Base-by-base conservation (phyloP, 306 rosid species). In the Delonix regia region DNA sequence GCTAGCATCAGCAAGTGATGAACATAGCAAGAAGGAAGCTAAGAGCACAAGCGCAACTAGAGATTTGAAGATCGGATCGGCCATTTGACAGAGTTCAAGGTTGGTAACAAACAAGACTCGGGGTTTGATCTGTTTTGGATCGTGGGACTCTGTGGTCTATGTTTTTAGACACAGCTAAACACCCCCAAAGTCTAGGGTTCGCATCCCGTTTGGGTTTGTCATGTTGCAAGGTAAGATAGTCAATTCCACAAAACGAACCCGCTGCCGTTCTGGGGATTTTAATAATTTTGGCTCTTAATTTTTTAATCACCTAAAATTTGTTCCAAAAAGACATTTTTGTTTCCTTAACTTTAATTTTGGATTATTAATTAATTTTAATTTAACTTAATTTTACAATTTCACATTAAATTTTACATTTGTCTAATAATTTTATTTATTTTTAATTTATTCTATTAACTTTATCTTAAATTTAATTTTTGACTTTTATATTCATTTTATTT, bases 1-100 rank as follows among this genome's bases (percentile, higher is more conserved):
- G 90, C 78, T 84, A 21, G 91, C 96, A n/a, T 79, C 85, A 22
- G 90, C 96, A 16, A 82, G 81, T 1, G 90, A 75, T 13, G 75
- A 72, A 33, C 88, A 76, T 2, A 91, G 42, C 52, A 91, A 57
- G 0, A 91, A 48, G 8, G 91, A 79, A 76, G 80, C 84, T 13
- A 91, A 22, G 41, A 90, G 77, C 27, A 78, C 73, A 15, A 80
- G 25, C 0, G 59, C 59, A 34, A 90, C 53, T 41, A 89, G 80
- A 47, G 78, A 30, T 72, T 81, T 74, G 8, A 44, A 68, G 81
- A 87, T 85, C 64, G 81, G 84, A 75, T 67, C 82, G 84, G 93
- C 94, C 98, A 92, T 93, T 79, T 71, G 57, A 67, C 78, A 25
- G 81, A 49, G 21, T 66, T 69, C 28, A 4, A 42, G 34, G 52